These are phyloP conservation scores for Aspergillus nomiae DNA, from an alignment of 2,329 filamentous ascomycete species.

Conservation along the genomic window DNA sequence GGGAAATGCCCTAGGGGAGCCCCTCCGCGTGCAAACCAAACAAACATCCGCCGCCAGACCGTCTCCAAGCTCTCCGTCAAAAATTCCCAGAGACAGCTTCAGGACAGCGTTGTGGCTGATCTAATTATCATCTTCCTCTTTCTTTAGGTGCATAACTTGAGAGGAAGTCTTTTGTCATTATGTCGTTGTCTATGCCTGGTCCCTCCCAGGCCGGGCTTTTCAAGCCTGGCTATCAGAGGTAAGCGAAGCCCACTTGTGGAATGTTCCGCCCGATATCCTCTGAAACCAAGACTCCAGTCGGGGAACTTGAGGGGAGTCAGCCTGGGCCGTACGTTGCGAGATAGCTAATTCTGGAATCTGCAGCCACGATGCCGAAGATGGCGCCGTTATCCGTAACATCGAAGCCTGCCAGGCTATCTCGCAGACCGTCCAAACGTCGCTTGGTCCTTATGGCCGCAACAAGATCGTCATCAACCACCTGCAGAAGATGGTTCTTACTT, in stretches of 20 bases:
- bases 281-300: background rate
- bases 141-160: constrained; percentile 10
- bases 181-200: constrained; percentile 96
- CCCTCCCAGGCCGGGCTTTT: constrained; percentile 92
- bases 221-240: constrained; percentile 97
- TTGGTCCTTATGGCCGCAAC: constrained; percentile 96
- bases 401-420: constrained; percentile 96
- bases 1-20: constrained; percentile 20
- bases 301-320: background rate
- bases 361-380: constrained; percentile 99
- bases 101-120: constrained; percentile 19
- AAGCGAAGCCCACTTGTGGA: constrained; percentile 42
- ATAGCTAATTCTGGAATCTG: constrained; percentile 20
- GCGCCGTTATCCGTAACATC: constrained; percentile 96
- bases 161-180: constrained; percentile 47
- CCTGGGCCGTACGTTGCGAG: background rate
- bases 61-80: constrained; percentile 35
- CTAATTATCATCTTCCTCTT: constrained; percentile 12
- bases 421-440: constrained; percentile 92
- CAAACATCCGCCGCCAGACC: constrained; percentile 38
- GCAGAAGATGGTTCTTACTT: constrained; percentile 99
- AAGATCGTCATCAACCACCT: constrained; percentile 99
- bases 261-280: constrained; percentile 12
- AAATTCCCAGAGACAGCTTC: constrained; percentile 39
- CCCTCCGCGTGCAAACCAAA: constrained; percentile 41